phyloP scores from a whole-genome alignment of 2,329 filamentous ascomycete species.

The Apiospora aurea region DNA sequence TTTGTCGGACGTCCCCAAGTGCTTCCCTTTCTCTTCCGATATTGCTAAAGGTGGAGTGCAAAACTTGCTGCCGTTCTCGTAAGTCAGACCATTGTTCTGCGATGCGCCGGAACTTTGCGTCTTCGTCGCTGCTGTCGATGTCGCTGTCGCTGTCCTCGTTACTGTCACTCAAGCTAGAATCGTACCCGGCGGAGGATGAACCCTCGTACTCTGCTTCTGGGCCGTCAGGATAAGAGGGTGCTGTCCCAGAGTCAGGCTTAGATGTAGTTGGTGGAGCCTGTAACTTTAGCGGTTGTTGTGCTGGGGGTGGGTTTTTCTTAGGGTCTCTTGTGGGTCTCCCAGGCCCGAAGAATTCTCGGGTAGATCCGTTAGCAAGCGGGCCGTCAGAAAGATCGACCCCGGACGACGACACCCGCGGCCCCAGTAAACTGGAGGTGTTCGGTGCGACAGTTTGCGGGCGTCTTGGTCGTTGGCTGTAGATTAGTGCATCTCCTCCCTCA shows the following conservation, averaged over 20 bases:
- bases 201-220: background rate
- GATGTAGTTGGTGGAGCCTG: background rate
- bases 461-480: background rate
- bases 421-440: background rate
- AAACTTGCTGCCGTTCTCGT: constrained; percentile 16
- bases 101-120: constrained; percentile 11
- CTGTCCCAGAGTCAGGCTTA: background rate
- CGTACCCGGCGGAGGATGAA: background rate
- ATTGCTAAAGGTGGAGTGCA: constrained; percentile 25
- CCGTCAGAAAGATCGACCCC: constrained; percentile 4
- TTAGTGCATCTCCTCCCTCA: background rate
- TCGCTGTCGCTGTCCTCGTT: background rate
- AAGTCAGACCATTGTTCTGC: constrained; percentile 25
- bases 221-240: background rate
- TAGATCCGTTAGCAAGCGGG: constrained; percentile 15
- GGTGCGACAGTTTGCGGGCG: background rate
- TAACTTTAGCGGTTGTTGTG: background rate
- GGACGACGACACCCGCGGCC: background rate
- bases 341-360: background rate
- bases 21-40: constrained; percentile 31
- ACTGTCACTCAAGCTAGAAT: background rate
- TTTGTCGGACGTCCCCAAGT: constrained; percentile 35
- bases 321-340: background rate
- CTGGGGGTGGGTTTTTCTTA: constrained; percentile 11
- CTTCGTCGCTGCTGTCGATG: constrained; percentile 19